Evolutionary conservation across 208 protist genomes (phyloP).

Genomic region (Crithidia mellificae): DNA sequence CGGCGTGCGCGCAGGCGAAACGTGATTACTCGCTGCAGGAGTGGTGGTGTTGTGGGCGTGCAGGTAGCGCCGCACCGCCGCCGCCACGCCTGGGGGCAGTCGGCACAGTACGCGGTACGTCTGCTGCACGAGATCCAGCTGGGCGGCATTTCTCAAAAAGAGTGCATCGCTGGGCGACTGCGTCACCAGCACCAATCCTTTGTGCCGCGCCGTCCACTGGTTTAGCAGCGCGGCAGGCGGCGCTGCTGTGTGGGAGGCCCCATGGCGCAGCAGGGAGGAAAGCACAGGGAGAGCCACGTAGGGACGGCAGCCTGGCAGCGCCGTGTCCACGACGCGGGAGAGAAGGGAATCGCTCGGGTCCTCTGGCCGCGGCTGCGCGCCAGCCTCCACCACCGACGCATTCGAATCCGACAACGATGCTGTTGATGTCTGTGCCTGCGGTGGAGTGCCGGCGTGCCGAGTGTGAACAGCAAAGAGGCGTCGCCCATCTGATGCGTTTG

Average conservation of each 20-base stretch:
- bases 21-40: neutral
- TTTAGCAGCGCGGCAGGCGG: constrained; percentile 42
- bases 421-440: neutral
- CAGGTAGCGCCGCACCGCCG: constrained; percentile 19
- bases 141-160: constrained; percentile 65
- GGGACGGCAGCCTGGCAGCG: constrained; percentile 41
- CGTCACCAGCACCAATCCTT: constrained; percentile 60
- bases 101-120: constrained; percentile 70
- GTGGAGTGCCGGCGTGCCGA: neutral
- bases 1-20: no score
- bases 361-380: constrained; percentile 20
- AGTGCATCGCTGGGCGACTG: constrained; percentile 40
- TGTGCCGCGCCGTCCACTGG: constrained; percentile 45
- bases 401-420: neutral
- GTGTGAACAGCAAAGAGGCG: constrained; percentile 35
- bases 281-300: constrained; percentile 28
- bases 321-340: constrained; percentile 40
- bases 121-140: constrained; percentile 56
- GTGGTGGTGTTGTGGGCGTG: neutral
- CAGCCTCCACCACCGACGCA: constrained; percentile 10
- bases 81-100: constrained; percentile 50
- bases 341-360: constrained; percentile 68
- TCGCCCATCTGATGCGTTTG: constrained; percentile 20
- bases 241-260: neutral
- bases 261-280: constrained; percentile 31